Percentiles rank a stretch among this genome's conserved stretches.
Conservation (phyloP, 2,329 filamentous ascomycete genomes). For the Ophiostoma piceae region DNA sequence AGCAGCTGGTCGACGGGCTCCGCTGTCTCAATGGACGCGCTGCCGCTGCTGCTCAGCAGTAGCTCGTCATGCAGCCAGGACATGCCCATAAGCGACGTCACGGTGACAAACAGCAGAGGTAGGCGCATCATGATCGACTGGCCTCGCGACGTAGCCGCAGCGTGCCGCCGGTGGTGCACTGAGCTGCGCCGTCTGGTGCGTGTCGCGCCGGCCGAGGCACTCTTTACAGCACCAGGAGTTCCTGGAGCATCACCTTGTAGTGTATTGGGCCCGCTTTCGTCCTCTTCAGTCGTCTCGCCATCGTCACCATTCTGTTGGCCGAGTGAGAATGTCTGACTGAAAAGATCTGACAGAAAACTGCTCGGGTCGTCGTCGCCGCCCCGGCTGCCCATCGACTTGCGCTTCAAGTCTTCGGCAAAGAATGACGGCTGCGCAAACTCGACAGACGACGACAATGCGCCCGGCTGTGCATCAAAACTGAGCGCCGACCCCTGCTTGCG, state of each 20-base stretch:
- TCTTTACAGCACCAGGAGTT: not conserved
- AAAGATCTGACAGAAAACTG: constrained; percentile 42
- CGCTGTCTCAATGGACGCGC: not conserved
- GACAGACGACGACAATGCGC: constrained; percentile 16
- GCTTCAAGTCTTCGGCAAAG: constrained; percentile 44
- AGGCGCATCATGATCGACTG: not conserved
- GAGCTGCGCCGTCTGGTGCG: not conserved
- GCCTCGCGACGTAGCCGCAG: not conserved
- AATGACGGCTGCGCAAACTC: constrained; percentile 50
- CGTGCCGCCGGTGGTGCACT: not conserved
- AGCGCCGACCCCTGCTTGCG: not conserved
- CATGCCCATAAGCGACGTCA: not conserved
- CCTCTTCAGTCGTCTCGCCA: constrained; percentile 26
- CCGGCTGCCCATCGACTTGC: not conserved
- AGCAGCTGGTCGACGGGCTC: constrained; percentile 12
- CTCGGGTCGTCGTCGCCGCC: constrained; percentile 36
- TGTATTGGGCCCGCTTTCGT: not conserved
- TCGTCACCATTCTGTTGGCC: constrained; percentile 30
- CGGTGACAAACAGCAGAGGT: not conserved
- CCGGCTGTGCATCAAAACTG: not conserved
- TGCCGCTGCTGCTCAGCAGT: not conserved
- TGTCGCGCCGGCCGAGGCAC: not conserved
- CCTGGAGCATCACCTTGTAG: not conserved
- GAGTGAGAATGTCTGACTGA: constrained; percentile 43
- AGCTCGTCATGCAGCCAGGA: not conserved